Conservation (phyloP, 257 asterid genomes). For the Cordia subcordata region DNA sequence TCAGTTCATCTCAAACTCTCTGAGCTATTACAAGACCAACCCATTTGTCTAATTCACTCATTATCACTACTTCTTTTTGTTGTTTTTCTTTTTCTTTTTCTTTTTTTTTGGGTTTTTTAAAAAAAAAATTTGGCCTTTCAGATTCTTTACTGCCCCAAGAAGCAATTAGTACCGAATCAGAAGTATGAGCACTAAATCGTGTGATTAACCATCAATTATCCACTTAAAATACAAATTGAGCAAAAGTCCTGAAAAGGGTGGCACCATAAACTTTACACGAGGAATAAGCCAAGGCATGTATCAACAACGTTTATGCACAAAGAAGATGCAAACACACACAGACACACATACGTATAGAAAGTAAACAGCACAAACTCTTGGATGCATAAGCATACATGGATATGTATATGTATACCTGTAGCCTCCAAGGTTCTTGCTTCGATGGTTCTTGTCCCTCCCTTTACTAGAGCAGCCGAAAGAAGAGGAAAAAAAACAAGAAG, state of each 20-base stretch:
- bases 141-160: background rate
- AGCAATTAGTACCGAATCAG: background rate
- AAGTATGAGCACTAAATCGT: no score
- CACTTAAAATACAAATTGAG: background rate
- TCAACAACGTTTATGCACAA: background rate
- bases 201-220: background rate
- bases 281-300: background rate
- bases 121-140: background rate
- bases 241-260: background rate
- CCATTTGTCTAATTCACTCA: background rate
- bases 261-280: background rate
- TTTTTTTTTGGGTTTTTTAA: no score
- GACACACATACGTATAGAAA: no score
- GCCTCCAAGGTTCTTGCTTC: background rate
- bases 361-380: no score
- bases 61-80: background rate
- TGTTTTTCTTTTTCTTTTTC: no score
- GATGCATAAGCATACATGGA: no score
- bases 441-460: background rate
- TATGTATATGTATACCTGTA: background rate
- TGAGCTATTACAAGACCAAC: background rate
- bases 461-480: no score
- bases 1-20: background rate
- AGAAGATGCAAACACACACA: no score
- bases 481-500: no score